Evolutionary conservation across 371 early-diverging fungal species (phyloP).

Genomic region (Furculomyces boomerangus): DNA sequence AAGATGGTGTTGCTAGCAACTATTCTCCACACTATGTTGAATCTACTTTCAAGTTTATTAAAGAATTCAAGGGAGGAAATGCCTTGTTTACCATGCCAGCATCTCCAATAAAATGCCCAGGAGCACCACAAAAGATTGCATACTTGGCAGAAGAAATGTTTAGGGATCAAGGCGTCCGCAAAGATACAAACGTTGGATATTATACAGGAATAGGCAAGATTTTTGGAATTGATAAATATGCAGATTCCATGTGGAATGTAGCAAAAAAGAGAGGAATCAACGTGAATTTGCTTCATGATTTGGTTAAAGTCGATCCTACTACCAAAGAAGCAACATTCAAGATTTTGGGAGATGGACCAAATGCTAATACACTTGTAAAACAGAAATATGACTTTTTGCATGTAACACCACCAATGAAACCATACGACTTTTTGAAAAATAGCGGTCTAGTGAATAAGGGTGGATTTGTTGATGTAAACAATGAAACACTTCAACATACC

Average conservation of each 20-base stretch:
- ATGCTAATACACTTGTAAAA: constrained; percentile 30
- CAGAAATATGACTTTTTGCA: constrained; percentile 66
- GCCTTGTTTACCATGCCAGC: constrained; percentile 81
- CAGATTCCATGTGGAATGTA: constrained; percentile 39
- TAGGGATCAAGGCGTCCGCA: constrained; percentile 45
- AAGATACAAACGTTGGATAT: constrained; percentile 48
- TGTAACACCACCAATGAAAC: constrained; percentile 72
- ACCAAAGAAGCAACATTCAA: constrained; percentile 55
- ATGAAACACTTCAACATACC: constrained; percentile 57
- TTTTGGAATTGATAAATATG: constrained; percentile 78
- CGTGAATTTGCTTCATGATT: constrained; percentile 48
- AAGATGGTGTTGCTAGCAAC: constrained; percentile 67
- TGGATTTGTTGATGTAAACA: constrained; percentile 71
- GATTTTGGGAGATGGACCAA: constrained; percentile 26
- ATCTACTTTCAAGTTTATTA: constrained; percentile 52
- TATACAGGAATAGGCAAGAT: constrained; percentile 65
- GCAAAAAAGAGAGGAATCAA: constrained; percentile 47
- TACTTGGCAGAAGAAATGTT: constrained; percentile 74
- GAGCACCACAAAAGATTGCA: constrained; percentile 81
- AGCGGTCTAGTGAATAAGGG: constrained; percentile 50
- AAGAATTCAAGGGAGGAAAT: constrained; percentile 57
- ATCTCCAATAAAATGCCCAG: constrained; percentile 79
- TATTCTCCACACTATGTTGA: constrained; percentile 56
- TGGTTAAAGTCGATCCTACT: constrained; percentile 43
- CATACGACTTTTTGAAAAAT: constrained; percentile 56